Conservation (phyloP, 768 basidiomycete genomes). For the Hericium rajendrae region DNA sequence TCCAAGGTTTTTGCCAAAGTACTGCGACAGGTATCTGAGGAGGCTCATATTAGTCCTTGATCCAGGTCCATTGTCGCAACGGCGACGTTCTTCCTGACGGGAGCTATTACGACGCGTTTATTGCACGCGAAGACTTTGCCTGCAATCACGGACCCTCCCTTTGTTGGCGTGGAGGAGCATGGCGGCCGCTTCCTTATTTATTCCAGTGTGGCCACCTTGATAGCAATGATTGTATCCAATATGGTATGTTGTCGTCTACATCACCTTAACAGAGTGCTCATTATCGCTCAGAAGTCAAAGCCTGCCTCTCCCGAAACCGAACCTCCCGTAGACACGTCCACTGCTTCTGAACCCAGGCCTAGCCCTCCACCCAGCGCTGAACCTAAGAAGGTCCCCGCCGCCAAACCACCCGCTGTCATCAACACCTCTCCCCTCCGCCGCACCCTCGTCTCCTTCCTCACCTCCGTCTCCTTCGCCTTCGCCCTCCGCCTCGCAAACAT, state of each 20-base stretch:
- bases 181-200: constrained; percentile 19
- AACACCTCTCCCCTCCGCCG: not conserved
- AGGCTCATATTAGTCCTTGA: not conserved
- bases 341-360: no score
- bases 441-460: constrained; percentile 30
- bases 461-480: constrained; percentile 42
- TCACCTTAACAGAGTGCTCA: no score
- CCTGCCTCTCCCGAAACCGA: no score
- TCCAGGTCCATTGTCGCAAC: constrained; percentile 46
- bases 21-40: no score
- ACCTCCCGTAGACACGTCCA: no score
- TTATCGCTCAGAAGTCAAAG: no score
- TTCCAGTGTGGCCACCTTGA: constrained; percentile 14
- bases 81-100: constrained; percentile 41
- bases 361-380: not conserved
- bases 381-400: not conserved
- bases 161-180: constrained; percentile 17
- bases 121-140: constrained; percentile 24
- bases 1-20: constrained; percentile 28
- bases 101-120: constrained; percentile 33
- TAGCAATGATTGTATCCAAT: not conserved
- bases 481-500: constrained; percentile 46
- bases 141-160: constrained; percentile 15
- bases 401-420: no score
- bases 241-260: no score